phyloP scores from a whole-genome alignment of 768 basidiomycete genomes.

The Auricularia auricula-judae region DNA sequence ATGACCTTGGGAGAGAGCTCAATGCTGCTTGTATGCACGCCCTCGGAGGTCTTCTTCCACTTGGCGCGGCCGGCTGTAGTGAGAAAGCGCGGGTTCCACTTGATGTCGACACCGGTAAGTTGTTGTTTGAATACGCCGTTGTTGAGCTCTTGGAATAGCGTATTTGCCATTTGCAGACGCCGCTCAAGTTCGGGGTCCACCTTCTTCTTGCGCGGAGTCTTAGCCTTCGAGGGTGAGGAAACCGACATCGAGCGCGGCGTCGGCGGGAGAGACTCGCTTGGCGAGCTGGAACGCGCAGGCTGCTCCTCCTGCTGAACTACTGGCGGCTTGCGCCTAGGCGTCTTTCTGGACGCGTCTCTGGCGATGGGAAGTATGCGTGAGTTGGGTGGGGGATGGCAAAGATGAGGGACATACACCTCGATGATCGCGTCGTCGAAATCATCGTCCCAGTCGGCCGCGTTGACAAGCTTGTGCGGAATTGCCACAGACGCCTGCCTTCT shows the following conservation, averaged over 20 bases:
- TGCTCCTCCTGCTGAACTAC: not conserved
- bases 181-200: not conserved
- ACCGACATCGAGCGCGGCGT: not conserved
- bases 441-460: not conserved
- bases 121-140: constrained; percentile 39
- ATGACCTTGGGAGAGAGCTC: constrained; percentile 77
- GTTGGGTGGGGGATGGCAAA: not conserved
- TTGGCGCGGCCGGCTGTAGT: constrained; percentile 63
- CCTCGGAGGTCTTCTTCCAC: constrained; percentile 48
- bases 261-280: not conserved
- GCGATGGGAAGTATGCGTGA: not conserved
- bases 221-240: not conserved
- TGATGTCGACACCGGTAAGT: constrained; percentile 40
- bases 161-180: constrained; percentile 23
- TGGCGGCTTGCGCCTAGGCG: not conserved
- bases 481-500: not conserved
- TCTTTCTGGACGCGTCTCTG: not conserved
- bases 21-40: constrained; percentile 50
- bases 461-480: not conserved
- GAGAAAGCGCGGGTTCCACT: constrained; percentile 55
- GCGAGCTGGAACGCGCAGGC: not conserved
- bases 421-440: not conserved
- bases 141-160: constrained; percentile 55
- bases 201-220: not conserved
- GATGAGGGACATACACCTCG: not conserved